Conservation (phyloP, 371 early-diverging fungal species). For the Rhizopus microsporus region DNA sequence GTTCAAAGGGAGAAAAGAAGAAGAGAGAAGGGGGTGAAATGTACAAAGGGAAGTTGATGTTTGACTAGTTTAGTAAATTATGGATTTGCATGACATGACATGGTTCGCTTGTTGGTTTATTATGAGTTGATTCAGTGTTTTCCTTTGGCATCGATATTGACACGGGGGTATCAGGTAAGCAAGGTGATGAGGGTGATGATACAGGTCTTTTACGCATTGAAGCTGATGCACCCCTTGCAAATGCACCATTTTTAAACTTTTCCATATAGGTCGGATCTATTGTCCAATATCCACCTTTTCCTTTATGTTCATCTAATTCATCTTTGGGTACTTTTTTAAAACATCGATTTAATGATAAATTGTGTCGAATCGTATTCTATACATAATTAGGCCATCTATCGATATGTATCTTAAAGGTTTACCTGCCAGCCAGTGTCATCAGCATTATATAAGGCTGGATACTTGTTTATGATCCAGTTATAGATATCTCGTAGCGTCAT, state of each 20-base stretch:
- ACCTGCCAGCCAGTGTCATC: conserved; percentile 74
- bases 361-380: conserved; percentile 81
- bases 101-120: conserved; percentile 9
- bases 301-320: conserved; percentile 39
- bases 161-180: conserved; percentile 12
- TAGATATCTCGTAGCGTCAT: conserved; percentile 76
- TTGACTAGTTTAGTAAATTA: conserved; percentile 17
- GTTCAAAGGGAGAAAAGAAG: background rate
- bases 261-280: conserved; percentile 41
- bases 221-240: conserved; percentile 30
- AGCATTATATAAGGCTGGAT: conserved; percentile 70
- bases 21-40: background rate
- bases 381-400: background rate
- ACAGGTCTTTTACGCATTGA: conserved; percentile 19
- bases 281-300: conserved; percentile 64
- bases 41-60: background rate
- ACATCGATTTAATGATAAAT: conserved; percentile 74
- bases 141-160: background rate
- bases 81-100: conserved; percentile 25
- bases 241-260: conserved; percentile 37
- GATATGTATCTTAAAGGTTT: conserved; percentile 1
- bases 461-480: conserved; percentile 68
- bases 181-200: background rate
- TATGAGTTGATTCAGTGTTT: background rate
- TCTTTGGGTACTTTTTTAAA: conserved; percentile 70